Evolutionary conservation across 169 alveolate species (phyloP), one percentile per base, ranked within the genome.

Genomic region (Cryptosporidium canis): DNA sequence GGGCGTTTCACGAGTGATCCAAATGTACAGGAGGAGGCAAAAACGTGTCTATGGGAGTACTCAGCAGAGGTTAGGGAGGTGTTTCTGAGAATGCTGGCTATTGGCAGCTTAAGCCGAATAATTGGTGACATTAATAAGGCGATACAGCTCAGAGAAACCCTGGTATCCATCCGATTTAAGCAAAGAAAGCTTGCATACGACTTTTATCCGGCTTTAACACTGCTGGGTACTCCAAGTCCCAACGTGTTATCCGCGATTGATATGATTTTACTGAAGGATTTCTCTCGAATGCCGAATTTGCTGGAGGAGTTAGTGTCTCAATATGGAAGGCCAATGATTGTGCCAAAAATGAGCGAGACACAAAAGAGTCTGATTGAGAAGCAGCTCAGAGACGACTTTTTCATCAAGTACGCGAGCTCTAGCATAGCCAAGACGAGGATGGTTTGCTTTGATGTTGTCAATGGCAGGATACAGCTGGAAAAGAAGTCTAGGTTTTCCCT

Each of bases 1-100:
- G 72, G 87, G 37, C 65, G 87, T 16, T 77, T 39, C 21, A 77
- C 87, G 53, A 77, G 64, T 24, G 87, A 77, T 39, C 87, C 87
- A 31, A 77, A 77, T 77, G 71, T 77, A n/a, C 87, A 77, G 18
- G 87, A 56, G 11, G 87, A 77, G 31, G 87, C 87, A 56, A 77
- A 39, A 61, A 77, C 87, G 14, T 77, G 72, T 61, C n/a, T 77
- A 44, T 77, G 87, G 87, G 87, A 77, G 43, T 77, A 77, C 44
- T 77, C 77, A 8, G 87, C 87, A 1, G 51, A 77, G 27, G 39
- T 61, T 29, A 55, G 87, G 16, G 87, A 77, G 44, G 51, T 77
- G 16, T 77, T 56, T 58, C 43, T 77, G 2, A 55, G 63, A 58
- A 77, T 77, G 71, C 12, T 77, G 14, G 87, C 72, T 39, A 55